Percentiles rank a stretch among this genome's conserved stretches.
Conservation (phyloP, 306 rosid genomes). For the Vicia faba region DNA sequence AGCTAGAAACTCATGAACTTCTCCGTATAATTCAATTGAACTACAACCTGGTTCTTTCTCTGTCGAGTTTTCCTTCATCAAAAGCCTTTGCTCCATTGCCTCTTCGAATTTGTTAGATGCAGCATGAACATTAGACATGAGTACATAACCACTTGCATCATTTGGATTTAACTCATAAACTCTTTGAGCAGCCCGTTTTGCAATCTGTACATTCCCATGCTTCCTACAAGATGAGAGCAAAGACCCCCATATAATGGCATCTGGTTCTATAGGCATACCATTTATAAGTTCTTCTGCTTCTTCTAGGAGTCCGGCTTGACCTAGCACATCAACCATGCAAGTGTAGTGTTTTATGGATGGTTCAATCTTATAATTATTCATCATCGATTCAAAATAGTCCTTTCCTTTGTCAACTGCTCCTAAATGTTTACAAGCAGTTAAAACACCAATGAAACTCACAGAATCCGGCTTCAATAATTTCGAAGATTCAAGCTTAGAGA, state of each 20-base stretch:
- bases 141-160: constrained; percentile 68
- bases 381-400: constrained; percentile 60
- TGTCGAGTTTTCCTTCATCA: constrained; percentile 59
- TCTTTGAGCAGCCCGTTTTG: constrained; percentile 61
- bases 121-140: constrained; percentile 74
- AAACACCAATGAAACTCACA: constrained; percentile 74
- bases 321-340: constrained; percentile 77
- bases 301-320: constrained; percentile 70
- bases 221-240: constrained; percentile 75
- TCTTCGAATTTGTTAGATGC: constrained; percentile 55
- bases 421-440: constrained; percentile 77
- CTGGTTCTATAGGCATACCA: constrained; percentile 61
- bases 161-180: constrained; percentile 61
- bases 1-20: constrained; percentile 79
- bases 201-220: constrained; percentile 64
- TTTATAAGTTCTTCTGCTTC: constrained; percentile 74
- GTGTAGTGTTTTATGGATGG: constrained; percentile 78
- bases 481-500: constrained; percentile 60
- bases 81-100: constrained; percentile 64
- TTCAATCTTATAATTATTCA: constrained; percentile 47
- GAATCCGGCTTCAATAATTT: constrained; percentile 56
- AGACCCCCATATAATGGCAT: constrained; percentile 83
- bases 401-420: constrained; percentile 65
- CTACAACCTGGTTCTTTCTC: constrained; percentile 91
- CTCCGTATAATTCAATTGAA: constrained; percentile 75